Evolutionary conservation across 768 basidiomycete species (phyloP), one percentile per base, ranked within the genome.

Genomic region (Tricholoma sp.): DNA sequence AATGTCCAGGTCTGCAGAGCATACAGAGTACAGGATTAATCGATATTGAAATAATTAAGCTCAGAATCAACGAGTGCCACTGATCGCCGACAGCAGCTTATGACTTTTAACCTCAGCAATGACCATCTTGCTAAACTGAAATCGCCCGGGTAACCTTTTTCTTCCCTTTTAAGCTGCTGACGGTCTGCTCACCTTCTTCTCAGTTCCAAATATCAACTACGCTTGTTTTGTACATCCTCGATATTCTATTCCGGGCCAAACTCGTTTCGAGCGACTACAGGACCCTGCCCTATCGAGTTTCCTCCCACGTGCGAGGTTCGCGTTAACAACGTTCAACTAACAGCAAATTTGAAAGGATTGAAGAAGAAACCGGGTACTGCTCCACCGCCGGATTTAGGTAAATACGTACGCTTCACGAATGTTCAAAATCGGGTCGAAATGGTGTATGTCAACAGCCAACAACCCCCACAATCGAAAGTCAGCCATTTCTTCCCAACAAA

Each of bases 331-430:
- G 76, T 76, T 2, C 78, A 83, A 54, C 73, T 96, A 29, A 75
- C 75, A 18, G 91, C 87, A 35, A 94, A 88, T 69, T 70, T 94
- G 60, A 93, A 93, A 69, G 94, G 94, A 4, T 73, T 96, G 68
- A 97, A 97, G 80, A 97, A 97, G 78, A 94, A 91, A 64, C 89
- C 92, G 27, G 94, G 94, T 3, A 95, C 91, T 43, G 91, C 93
- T 1, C 92, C 94, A n/a, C 94, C 94, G 5, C 86, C 92, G 1
- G 88, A 94, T 67, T 63, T 82, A 32, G 72, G 74, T 37, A 74
- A 76, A 61, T 74, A 75, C 58, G 69, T 76, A 6, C 72, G 77
- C 54, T 60, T 73, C 11, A 74, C 64, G 50, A 72, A 71, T 8
- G 67, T 74, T 45, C 72, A 74, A 34, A 94, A 92, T 67, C 82